Percentiles rank a stretch among this genome's conserved stretches.
Conservation (phyloP, 1,139 yeast genomes). For the Scheffersomyces segobiensis region DNA sequence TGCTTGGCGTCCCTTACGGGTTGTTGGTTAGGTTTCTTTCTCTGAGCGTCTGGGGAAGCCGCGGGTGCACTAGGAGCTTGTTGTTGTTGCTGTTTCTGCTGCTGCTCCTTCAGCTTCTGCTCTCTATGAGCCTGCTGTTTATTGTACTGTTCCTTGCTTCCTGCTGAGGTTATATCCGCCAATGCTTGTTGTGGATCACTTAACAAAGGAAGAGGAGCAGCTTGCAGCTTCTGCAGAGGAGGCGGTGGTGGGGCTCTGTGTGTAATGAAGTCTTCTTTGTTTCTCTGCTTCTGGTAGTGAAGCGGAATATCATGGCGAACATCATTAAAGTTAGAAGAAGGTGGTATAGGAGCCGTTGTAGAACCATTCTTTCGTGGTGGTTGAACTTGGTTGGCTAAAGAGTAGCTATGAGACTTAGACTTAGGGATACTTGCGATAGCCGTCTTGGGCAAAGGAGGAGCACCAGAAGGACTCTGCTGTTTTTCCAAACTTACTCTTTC, state of each 20-base stretch:
- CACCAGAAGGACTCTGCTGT: slow-evolving; percentile 19
- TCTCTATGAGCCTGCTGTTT: slow-evolving; percentile 11
- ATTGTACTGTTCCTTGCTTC: slow-evolving; percentile 14
- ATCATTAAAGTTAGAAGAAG: slow-evolving; percentile 35
- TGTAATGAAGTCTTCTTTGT: slow-evolving; percentile 26
- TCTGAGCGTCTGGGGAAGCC: slow-evolving; percentile 5
- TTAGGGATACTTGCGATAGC: slow-evolving; percentile 33
- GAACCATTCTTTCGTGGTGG: slow-evolving; percentile 24
- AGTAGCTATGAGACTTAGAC: slow-evolving; percentile 44
- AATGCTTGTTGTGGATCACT: slow-evolving; percentile 17
- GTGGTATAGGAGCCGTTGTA: slow-evolving; percentile 43
- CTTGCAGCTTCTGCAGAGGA: slow-evolving; percentile 6
- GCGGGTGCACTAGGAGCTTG: slow-evolving; percentile 2
- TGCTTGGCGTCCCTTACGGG: slow-evolving; percentile 57
- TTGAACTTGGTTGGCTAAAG: slow-evolving; percentile 30
- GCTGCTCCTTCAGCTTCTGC: slow-evolving; percentile 10
- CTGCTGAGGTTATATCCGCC: slow-evolving; percentile 10
- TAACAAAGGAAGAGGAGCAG: slow-evolving; percentile 4
- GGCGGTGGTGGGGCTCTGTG: slow-evolving; percentile 37
- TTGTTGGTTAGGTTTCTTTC: slow-evolving; percentile 21
- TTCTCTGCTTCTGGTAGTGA: slow-evolving; percentile 22
- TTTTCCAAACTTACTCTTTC: slow-evolving; percentile 20
- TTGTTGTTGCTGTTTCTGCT: slow-evolving; percentile 1
- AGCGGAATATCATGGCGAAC: slow-evolving; percentile 13
- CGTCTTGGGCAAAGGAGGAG: slow-evolving; percentile 10